phyloP scores from a whole-genome alignment of 495 filamentous ascomycete genomes.

The Penicillium fimorum region DNA sequence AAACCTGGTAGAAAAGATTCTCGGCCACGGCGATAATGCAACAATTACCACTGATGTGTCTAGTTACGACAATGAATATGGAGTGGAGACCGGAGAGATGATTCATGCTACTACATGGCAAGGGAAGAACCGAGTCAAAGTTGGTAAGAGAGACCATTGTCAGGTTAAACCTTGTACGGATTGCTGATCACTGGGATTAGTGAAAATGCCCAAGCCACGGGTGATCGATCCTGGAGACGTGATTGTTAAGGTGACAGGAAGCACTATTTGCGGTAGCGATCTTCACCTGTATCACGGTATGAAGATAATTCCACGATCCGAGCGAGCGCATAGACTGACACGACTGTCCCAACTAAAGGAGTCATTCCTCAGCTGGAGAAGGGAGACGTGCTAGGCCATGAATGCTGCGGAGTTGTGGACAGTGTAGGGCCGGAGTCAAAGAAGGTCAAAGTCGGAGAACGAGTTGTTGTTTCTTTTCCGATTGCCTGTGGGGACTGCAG shows the following conservation, averaged over 20 bases:
- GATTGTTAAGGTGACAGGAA: constrained; percentile 80
- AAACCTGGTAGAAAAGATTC: constrained; percentile 57
- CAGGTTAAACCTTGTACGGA: background rate
- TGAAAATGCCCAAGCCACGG: constrained; percentile 64
- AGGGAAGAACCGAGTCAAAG: constrained; percentile 38
- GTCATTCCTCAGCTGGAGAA: constrained; percentile 68
- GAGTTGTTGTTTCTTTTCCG: constrained; percentile 84
- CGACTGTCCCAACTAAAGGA: constrained; percentile 25
- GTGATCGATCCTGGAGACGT: constrained; percentile 75
- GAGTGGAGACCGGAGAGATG: constrained; percentile 19
- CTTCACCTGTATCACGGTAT: constrained; percentile 74
- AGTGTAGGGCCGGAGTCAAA: constrained; percentile 60
- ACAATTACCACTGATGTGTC: constrained; percentile 31
- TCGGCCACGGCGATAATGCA: constrained; percentile 57
- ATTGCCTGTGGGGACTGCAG: constrained; percentile 71
- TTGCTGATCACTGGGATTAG: constrained; percentile 21
- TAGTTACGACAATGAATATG: constrained; percentile 31
- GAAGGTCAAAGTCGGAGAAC: constrained; percentile 62
- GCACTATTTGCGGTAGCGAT: constrained; percentile 84
- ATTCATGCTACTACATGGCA: constrained; percentile 33
- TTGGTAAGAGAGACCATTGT: constrained; percentile 22
- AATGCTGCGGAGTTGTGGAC: constrained; percentile 83
- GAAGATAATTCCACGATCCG: background rate
- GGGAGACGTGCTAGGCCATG: constrained; percentile 88
- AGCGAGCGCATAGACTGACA: constrained; percentile 1